Evolutionary conservation across 768 basidiomycete species (phyloP), one percentile per base, ranked within the genome.

Genomic region (Termitomyces sp.): DNA sequence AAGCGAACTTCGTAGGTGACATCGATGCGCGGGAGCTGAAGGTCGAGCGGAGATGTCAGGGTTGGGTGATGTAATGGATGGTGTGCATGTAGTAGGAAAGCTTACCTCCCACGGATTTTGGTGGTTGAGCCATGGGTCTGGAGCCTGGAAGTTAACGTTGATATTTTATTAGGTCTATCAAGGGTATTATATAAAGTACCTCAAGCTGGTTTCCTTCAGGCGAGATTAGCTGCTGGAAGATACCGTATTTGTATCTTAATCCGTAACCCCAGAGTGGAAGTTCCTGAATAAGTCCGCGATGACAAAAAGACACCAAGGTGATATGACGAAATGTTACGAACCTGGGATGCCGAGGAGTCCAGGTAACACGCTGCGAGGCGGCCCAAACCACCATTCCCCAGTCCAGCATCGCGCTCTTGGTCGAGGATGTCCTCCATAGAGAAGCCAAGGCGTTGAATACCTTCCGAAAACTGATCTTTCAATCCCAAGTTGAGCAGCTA

Each of bases 311-410:
- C 45, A 38, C 4, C 75, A 52, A 85, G 72, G 49, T 84, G 84
- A 66, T 85, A 87, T 60, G 83, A 84, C 83, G 83, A 85, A 25
- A 82, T 77, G 1, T 83, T 83, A 15, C 88, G 76, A 67, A 92
- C 86, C 69, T 93, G 87, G 9, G 91, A 91, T 3, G 96, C 88
- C 29, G 87, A 86, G n/a, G 91, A 93, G 70, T 98, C 96, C 56
- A 97, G 86, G 72, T 98, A 99, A 77, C 97, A 99, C 0, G 97
- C 96, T 0, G 97, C 97, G 49, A 99, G 85, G 36, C 96, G 91
- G 0, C 97, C 96, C 9, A 98, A 83, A 60, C 96, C 96, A 65
- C 96, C 96, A 72, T 98, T 97, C 5, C 96, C 97, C 11, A 98
- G 83, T 8, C 86, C 96, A 1, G 96, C 95, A 69, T 99, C 97